Evolutionary conservation across 1,139 yeast genomes (phyloP), one percentile per base, ranked within the genome.

Genomic region (Saccharomyces hybrid): DNA sequence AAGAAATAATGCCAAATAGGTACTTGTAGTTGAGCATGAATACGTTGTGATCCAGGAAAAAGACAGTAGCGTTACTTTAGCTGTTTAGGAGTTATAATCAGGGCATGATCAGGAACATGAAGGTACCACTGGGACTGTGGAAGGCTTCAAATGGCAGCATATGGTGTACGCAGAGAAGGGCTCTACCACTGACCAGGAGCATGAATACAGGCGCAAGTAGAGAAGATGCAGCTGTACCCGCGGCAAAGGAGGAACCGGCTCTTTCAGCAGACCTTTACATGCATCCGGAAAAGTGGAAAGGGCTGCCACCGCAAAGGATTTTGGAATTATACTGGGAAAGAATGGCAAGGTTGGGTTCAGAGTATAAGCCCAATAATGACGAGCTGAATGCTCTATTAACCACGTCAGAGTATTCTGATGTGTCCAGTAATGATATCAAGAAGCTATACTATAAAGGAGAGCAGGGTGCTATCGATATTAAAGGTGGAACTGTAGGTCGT

Each of bases 251-350:
- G 16, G 54, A 54, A 2, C 42, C 49, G 12, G 44, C 24, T 44
- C 29, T 53, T 44, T 38, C 57, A 16, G 34, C 63, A 12, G 57
- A 54, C 26, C 53, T 67, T 28, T 67, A 61, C 54, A 50, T 63
- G 53, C 62, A 81, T 58, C 95, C 95, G 3, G 81, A 80, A 57
- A 76, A 79, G 52, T 86, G 95, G 95, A 73, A 77, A 55, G 86
- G 85, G 0, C 73, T 84, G 55, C 84, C 88, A 19, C 80, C 87
- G 8, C 82, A 82, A 58, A 76, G 78, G 61, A 80, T 86, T 53
- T 76, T 84, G 58, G 79, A 79, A 58, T 74, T 86, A 58, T 87
- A 82, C 66, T 75, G 80, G 61, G 75, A 81, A 61, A 77, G 93
- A 67, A 79, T 80, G 60, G 75, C 78, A 27, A 72, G 72, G 27